Conservation (phyloP, 176 grass and related monocot species). For the Oryza glumipatula region DNA sequence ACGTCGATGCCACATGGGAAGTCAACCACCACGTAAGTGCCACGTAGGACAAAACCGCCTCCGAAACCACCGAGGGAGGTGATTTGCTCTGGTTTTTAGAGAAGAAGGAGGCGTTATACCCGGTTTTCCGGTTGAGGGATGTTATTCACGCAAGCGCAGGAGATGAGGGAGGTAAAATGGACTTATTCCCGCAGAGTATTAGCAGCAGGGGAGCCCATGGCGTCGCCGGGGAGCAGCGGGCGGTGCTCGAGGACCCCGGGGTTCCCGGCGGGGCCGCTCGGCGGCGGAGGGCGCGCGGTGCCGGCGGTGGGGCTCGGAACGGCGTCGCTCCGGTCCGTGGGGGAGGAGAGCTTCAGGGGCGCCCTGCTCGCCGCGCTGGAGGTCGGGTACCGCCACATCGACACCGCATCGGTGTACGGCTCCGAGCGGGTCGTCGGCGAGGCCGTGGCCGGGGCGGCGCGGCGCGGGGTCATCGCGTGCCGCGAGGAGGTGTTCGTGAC, state of each 20-base stretch:
- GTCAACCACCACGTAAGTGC: no score
- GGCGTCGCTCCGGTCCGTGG: slow-evolving; percentile 24
- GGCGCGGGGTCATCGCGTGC: slow-evolving; percentile 40
- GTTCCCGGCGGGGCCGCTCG: not conserved
- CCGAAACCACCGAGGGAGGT: no score
- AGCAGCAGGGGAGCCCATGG: slow-evolving; percentile 1
- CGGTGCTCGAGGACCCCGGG: slow-evolving; percentile 32
- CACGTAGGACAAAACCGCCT: no score
- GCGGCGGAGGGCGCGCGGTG: slow-evolving; percentile 8
- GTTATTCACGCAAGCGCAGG: no score
- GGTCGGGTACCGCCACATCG: slow-evolving; percentile 67
- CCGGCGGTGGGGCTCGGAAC: slow-evolving; percentile 53
- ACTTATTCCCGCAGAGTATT: no score
- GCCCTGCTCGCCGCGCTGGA: slow-evolving; percentile 49
- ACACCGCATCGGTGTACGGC: slow-evolving; percentile 52
- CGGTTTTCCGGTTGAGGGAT: no score
- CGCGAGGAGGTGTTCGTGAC: slow-evolving; percentile 62
- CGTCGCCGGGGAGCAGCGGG: not conserved
- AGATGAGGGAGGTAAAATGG: no score
- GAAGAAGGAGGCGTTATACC: no score
- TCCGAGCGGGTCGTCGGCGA: slow-evolving; percentile 52
- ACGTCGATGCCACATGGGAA: no score
- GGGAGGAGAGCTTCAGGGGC: slow-evolving; percentile 21
- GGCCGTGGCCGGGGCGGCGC: slow-evolving; percentile 46
- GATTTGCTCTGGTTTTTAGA: no score